Percentiles rank a stretch among this genome's conserved stretches.
phyloP scores from a whole-genome alignment of 73 alveolate genomes.

The Durusdinium trenchii region DNA sequence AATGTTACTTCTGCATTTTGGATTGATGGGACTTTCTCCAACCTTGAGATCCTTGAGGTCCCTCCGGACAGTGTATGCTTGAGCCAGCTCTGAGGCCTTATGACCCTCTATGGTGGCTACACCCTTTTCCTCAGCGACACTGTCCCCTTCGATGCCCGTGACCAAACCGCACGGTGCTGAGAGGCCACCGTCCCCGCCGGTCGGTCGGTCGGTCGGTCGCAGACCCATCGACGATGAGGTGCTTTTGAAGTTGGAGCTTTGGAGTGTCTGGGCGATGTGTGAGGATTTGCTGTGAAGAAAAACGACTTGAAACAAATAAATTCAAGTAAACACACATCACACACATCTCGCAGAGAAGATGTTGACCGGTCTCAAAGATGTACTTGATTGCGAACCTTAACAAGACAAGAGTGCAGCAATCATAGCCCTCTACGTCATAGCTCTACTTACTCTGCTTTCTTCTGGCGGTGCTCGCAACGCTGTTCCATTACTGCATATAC shows the following conservation, averaged over 20 bases:
- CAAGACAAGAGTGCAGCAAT: too few species aligned
- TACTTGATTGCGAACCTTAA: too few species aligned
- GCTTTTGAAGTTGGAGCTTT: constrained; percentile 40
- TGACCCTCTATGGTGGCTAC: background rate
- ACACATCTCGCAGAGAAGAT: too few species aligned
- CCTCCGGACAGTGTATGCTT: too few species aligned
- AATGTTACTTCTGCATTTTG: too few species aligned
- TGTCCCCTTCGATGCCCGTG: constrained; percentile 54
- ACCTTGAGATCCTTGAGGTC: background rate
- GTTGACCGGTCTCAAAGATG: too few species aligned
- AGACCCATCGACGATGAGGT: background rate
- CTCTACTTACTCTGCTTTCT: too few species aligned
- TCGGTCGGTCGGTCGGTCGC: background rate
- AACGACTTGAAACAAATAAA: too few species aligned
- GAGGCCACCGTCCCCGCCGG: background rate
- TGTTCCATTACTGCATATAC: too few species aligned
- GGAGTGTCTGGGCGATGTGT: constrained; percentile 4
- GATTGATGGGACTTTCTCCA: background rate
- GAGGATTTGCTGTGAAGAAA: background rate
- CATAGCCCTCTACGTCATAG: too few species aligned
- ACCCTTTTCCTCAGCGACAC: background rate
- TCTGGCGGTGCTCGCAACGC: too few species aligned
- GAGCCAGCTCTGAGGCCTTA: background rate
- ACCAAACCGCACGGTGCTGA: background rate
- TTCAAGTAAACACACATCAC: too few species aligned